These are phyloP conservation scores for Cyberlindnera maritima DNA, from an alignment of 805 yeast species.

Conservation along the genomic window DNA sequence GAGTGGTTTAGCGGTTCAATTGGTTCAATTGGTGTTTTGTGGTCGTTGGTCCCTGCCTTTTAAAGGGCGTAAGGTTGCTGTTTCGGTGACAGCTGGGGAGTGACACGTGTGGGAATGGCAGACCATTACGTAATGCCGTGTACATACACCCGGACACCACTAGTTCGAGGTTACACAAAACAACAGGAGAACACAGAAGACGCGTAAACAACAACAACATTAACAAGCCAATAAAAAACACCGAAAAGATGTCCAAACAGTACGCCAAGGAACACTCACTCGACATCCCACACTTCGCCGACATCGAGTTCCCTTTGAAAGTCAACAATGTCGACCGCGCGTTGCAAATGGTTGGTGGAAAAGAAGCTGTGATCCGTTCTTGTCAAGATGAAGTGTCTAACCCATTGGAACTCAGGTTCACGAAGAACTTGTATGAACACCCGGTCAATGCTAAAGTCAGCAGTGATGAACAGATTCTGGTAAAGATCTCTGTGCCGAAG, in stretches of 20 bases:
- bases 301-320: conserved; percentile 76
- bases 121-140: too few relatives aligned
- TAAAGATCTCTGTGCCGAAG: conserved; percentile 62
- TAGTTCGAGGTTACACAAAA: too few relatives aligned
- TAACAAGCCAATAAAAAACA: not conserved
- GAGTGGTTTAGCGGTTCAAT: too few relatives aligned
- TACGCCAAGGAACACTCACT: conserved; percentile 55
- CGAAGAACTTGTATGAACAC: conserved; percentile 45
- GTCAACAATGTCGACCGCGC: conserved; percentile 66
- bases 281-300: conserved; percentile 70
- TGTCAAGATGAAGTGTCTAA: conserved; percentile 29
- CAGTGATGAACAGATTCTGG: conserved; percentile 52
- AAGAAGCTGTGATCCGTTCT: conserved; percentile 32
- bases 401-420: conserved; percentile 40
- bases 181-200: not conserved
- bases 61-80: not conserved
- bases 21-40: not conserved
- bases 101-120: not conserved
- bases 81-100: not conserved
- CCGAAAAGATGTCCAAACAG: conserved; percentile 20
- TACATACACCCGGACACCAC: not conserved
- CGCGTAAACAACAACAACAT: not conserved
- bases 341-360: conserved; percentile 68
- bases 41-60: too few relatives aligned
- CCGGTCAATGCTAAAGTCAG: conserved; percentile 57